A percentile compares a stretch with the other conserved stretches of the same genome.
These are phyloP conservation scores for Cordyceps tenuipes DNA, from an alignment of 2,329 filamentous ascomycete genomes.

Conservation along the genomic window DNA sequence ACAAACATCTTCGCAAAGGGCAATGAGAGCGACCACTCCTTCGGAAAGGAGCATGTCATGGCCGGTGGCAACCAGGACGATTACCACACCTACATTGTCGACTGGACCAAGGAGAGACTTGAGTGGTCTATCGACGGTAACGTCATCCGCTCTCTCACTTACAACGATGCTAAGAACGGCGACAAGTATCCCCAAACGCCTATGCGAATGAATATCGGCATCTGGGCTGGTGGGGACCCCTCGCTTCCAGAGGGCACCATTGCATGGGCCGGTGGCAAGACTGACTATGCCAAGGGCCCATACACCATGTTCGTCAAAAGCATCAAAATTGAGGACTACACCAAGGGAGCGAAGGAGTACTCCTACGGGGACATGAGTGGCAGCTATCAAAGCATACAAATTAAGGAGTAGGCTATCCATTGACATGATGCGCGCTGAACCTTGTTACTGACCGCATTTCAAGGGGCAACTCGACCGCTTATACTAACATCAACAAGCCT, in stretches of 20 bases:
- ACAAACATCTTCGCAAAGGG: conserved; percentile 80
- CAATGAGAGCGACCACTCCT: conserved; percentile 49
- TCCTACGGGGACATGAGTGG: conserved; percentile 54
- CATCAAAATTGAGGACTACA: conserved; percentile 46
- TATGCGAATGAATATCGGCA: conserved; percentile 60
- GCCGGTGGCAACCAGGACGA: conserved; percentile 45
- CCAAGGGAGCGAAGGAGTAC: conserved; percentile 53
- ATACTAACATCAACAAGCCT: conserved; percentile 32
- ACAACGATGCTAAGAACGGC: conserved; percentile 52
- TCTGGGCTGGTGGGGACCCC: conserved; percentile 56
- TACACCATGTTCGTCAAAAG: conserved; percentile 69
- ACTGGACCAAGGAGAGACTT: conserved; percentile 60
- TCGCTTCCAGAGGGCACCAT: conserved; percentile 47
- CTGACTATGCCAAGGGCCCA: conserved; percentile 56
- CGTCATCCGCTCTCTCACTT: conserved; percentile 54
- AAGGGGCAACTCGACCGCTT: conserved; percentile 50
- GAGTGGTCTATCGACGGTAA: conserved; percentile 63
- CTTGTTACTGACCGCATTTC: conserved; percentile 15
- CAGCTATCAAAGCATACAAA: conserved; percentile 55
- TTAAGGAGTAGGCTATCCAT: conserved; percentile 38
- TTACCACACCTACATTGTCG: conserved; percentile 68
- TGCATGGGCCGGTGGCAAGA: conserved; percentile 62
- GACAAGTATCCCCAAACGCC: conserved; percentile 68
- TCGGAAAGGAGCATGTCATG: conserved; percentile 51
- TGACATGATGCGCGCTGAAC: background rate